phyloP scores from a whole-genome alignment of 2,329 filamentous ascomycete genomes.

The Pezicula neosporulosa region DNA sequence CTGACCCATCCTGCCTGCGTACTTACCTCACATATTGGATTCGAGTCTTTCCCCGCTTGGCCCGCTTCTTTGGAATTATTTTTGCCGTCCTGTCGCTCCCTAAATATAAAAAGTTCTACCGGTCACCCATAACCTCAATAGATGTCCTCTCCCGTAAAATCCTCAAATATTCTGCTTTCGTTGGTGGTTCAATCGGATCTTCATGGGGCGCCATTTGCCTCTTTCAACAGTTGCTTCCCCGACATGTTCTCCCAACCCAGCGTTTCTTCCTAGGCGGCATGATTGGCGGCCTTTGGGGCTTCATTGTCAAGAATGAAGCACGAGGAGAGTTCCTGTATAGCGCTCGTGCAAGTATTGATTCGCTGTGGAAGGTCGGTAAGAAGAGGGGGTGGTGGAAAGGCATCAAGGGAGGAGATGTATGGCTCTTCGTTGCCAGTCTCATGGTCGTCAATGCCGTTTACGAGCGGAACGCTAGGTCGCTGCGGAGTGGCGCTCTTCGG shows the following conservation, averaged over 20 bases:
- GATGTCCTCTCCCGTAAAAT: constrained; percentile 65
- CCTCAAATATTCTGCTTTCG: constrained; percentile 71
- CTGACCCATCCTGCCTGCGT: constrained; percentile 81
- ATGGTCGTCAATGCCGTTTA: constrained; percentile 70
- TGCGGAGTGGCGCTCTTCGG: constrained; percentile 21
- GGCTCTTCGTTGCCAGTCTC: constrained; percentile 76
- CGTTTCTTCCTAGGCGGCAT: constrained; percentile 89
- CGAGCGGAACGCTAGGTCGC: constrained; percentile 23
- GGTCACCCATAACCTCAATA: constrained; percentile 64
- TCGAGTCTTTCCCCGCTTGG: constrained; percentile 73
- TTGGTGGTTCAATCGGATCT: constrained; percentile 80
- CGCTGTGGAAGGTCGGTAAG: constrained; percentile 87
- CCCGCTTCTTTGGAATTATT: constrained; percentile 73
- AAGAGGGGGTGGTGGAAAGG: constrained; percentile 88
- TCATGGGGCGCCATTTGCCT: constrained; percentile 89
- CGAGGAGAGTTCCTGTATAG: constrained; percentile 75
- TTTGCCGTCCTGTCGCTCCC: constrained; percentile 66
- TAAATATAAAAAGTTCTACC: constrained; percentile 63
- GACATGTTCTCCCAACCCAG: constrained; percentile 71
- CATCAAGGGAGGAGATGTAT: constrained; percentile 77
- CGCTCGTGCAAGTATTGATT: constrained; percentile 74
- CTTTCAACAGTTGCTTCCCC: constrained; percentile 76
- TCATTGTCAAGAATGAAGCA: constrained; percentile 64
- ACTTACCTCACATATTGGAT: constrained; percentile 89
- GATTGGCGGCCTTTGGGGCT: constrained; percentile 80